These are phyloP conservation scores for Hortiboletus flavorubellus DNA, from an alignment of 768 basidiomycete genomes.

Conservation along the genomic window DNA sequence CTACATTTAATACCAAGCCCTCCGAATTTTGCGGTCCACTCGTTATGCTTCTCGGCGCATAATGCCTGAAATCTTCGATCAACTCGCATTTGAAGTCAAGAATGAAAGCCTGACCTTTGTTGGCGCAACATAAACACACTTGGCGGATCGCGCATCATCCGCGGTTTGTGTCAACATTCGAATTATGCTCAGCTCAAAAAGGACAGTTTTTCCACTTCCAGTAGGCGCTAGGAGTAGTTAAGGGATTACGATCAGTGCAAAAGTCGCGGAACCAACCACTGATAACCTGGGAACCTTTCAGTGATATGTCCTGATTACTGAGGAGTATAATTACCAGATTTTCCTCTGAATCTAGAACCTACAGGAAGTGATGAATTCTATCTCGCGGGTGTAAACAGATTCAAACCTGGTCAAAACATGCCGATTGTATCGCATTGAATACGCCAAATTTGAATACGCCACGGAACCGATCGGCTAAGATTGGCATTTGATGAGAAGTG, in stretches of 20 bases:
- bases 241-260: conserved; percentile 1
- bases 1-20: conserved; percentile 73
- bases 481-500: conserved; percentile 6
- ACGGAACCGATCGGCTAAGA: conserved; percentile 75
- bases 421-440: conserved; percentile 90
- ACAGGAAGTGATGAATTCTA: background rate
- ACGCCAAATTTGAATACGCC: conserved; percentile 82
- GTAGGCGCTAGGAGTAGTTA: conserved; percentile 68
- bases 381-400: background rate
- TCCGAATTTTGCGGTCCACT: conserved; percentile 83
- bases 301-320: background rate
- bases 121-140: conserved; percentile 91
- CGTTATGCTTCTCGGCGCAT: conserved; percentile 77
- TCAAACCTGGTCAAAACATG: conserved; percentile 69
- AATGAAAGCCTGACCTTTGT: conserved; percentile 59
- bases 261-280: conserved; percentile 47
- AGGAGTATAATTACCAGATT: conserved; percentile 51
- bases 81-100: background rate
- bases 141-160: conserved; percentile 36
- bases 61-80: conserved; percentile 55
- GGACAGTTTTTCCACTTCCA: conserved; percentile 91
- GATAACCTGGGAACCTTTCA: conserved; percentile 50
- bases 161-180: conserved; percentile 54
- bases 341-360: conserved; percentile 58
- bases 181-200: conserved; percentile 91